Conservation (phyloP, 2,329 filamentous ascomycete genomes). For the Ceratocystis colombiana region DNA sequence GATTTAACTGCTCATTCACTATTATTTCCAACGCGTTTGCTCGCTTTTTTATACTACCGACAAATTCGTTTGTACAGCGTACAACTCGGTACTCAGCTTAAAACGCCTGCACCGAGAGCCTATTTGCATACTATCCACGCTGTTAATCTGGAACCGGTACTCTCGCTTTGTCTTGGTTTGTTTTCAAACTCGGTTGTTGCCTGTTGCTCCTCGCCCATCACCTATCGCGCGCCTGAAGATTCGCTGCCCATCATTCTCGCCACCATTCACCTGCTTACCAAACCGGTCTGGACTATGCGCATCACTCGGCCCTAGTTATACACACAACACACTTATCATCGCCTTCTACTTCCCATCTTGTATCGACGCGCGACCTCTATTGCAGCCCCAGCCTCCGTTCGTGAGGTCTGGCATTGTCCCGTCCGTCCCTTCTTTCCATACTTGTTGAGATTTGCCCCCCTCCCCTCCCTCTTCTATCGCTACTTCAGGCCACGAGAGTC, state of each 20-base stretch:
- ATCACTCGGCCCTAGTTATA: neutral
- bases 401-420: slow-evolving; percentile 24
- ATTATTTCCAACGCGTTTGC: neutral
- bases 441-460: slow-evolving; percentile 19
- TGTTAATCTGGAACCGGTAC: too few relatives aligned
- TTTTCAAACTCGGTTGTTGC: too few relatives aligned
- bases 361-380: neutral
- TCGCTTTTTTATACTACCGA: neutral
- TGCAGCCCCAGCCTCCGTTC: slow-evolving; percentile 12
- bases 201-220: neutral
- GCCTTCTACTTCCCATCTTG: neutral
- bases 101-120: too few relatives aligned
- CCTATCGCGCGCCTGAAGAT: neutral
- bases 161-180: too few relatives aligned
- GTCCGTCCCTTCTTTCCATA: slow-evolving; percentile 28
- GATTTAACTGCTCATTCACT: neutral
- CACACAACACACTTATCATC: neutral
- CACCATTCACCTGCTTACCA: neutral
- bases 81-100: too few relatives aligned
- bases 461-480: slow-evolving; percentile 28
- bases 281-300: neutral
- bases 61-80: too few relatives aligned
- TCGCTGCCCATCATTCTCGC: neutral
- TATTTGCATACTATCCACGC: too few relatives aligned
- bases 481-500: slow-evolving; percentile 21